Base-by-base conservation (phyloP, 31 red algal genomes). In the Odonthalia washingtoniensis region DNA sequence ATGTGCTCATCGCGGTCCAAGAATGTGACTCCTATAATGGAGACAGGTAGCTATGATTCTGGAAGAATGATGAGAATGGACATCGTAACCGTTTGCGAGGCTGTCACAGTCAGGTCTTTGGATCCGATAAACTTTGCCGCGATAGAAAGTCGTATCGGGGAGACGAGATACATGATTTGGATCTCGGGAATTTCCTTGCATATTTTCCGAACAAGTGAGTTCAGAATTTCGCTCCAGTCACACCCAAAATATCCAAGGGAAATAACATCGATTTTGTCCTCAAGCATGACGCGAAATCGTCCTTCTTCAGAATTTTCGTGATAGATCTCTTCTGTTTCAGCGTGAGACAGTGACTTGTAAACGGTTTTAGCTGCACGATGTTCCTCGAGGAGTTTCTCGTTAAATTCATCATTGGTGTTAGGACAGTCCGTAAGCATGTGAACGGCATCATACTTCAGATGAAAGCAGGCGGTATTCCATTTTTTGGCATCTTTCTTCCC, bases 381-480 rank as follows among this genome's bases (percentile, higher is more conserved):
- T 36, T 75, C 17, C n/a, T 41, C 16, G 2, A 77, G 65, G 46
- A 86, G 70, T 74, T 86, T 70, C 49, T 86, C 64, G 40, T 21
- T 86, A 5, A 28, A n/a, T 33, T 63, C 0, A 1, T 4, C 1
- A 0, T 2, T 40, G 28, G 46, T 86, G 44, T 32, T 77, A 2
- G 70, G 27, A 16, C 53, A 77, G 70, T 86, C 46, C 43, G 65
- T 75, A 2, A 86, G 27, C 2, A 43, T 39, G 40, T 86, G 46
- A 3, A 64, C 26, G 3, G 37, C 83, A 41, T 5, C 42, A 76
- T 21, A 86, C 0, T 77, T 46, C 38, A 2, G 53, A 65, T 86
- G 12, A 76, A 70, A 3, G 53, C 36, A 43, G 1, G 32, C 30
- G 45, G 1, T 3, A 3, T 81, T 53, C 78, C 49, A 57, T 57